Conservation (phyloP, 2,329 filamentous ascomycete species). For the Metarhizium sp. region DNA sequence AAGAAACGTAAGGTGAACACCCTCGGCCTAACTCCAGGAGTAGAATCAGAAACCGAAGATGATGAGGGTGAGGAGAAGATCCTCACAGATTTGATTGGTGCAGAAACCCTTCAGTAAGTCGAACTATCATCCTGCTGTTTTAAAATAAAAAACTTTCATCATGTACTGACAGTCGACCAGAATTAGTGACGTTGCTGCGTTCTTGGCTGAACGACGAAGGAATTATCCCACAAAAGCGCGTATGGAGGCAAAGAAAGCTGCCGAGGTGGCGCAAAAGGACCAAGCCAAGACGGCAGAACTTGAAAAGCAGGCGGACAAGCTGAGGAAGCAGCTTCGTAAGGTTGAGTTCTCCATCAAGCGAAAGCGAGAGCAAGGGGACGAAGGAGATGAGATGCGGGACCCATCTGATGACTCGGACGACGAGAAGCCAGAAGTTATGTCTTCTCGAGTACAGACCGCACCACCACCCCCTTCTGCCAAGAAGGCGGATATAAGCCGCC, state of each 20-base stretch:
- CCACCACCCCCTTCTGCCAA: constrained; percentile 33
- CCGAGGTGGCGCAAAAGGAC: constrained; percentile 33
- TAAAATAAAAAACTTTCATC: not conserved
- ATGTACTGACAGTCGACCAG: constrained; percentile 21
- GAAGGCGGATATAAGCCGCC: constrained; percentile 52
- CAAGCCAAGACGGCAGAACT: constrained; percentile 54
- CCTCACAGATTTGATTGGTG: constrained; percentile 43
- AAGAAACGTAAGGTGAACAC: constrained; percentile 66
- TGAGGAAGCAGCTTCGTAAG: constrained; percentile 56
- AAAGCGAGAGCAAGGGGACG: constrained; percentile 58
- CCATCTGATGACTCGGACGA: constrained; percentile 43
- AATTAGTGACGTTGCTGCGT: constrained; percentile 63
- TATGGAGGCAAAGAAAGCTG: constrained; percentile 51
- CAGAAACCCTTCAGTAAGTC: constrained; percentile 46
- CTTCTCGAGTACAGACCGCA: constrained; percentile 32
- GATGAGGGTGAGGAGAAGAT: constrained; percentile 65
- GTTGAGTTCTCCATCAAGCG: constrained; percentile 62
- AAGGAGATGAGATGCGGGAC: constrained; percentile 56
- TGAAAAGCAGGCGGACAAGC: constrained; percentile 51
- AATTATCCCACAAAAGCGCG: constrained; percentile 73
- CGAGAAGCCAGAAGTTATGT: constrained; percentile 48
- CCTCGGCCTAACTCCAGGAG: constrained; percentile 60
- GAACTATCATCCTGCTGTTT: not conserved
- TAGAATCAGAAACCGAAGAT: constrained; percentile 55
- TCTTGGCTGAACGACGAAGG: constrained; percentile 71